Evolutionary conservation across 768 basidiomycete genomes (phyloP), one percentile per base, ranked within the genome.

Genomic region (Boletus subparvulus): DNA sequence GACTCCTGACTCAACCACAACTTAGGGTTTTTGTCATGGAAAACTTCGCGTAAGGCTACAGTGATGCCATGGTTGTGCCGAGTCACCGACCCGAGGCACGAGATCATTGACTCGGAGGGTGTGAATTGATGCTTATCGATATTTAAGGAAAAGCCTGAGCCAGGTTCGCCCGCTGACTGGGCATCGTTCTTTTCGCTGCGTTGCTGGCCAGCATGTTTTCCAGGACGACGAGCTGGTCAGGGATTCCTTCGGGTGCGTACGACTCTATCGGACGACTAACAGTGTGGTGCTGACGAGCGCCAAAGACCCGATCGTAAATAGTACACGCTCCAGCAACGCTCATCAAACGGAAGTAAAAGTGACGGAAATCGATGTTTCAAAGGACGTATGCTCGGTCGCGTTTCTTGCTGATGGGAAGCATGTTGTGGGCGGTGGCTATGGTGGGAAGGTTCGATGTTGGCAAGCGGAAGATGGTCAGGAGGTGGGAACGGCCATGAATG

Each of bases 371-470:
- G 14, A 21, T 6, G 56, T 49, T 24, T 48, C 41, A 19, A 59
- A 48, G 37, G 59, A 52, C 24, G 37, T 60, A 17, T 60, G 59
- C 47, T 60, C 59, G 6, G 24, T 60, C 24, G 50, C 46, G 3
- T 60, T 60, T 36, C 41, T 60, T 21, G 28, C 41, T 33, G 12
- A 47, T 26, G 56, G 59, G n/a, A 48, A 26, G 16, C 50, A 60
- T 13, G 12, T 60, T n/a, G 41, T 60, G 5, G 47, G 57, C 2
- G 47, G 59, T 16, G 59, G 59, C 24, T 60, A 52, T 13, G 59
- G 57, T 3, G 59, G 59, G 3, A 40, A 59, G 30, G 47, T 60
- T 21, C 37, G 50, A 26, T 26, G 41, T 21, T 60, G 59, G 59
- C 46, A 21, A 28, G 4, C 42, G 7, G 45, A 3, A 19, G 50